Base-by-base conservation (phyloP, 768 basidiomycete species). In the Trametes sanguinea region DNA sequence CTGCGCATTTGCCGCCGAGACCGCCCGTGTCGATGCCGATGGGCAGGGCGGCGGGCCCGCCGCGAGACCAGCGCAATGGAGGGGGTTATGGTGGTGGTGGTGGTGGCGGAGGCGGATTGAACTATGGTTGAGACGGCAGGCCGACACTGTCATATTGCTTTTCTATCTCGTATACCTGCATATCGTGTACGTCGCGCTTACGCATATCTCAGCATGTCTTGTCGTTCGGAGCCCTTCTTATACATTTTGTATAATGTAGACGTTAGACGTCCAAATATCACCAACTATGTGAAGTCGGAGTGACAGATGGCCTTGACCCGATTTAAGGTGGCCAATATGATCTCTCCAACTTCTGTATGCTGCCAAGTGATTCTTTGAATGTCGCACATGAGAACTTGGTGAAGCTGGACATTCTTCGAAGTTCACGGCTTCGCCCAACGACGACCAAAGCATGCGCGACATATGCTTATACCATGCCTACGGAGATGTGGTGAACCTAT, bases 71-170 rank as follows among this genome's bases (percentile, higher is more conserved):
- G 42, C 63, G 63, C 11, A 61, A 63, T 16, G 33, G 56, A 35
- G 65, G 66, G 9, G 61, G 65, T 17, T 62, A 62, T n/a, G 54
- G 65, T 57, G 63, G 62, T 52, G 63, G 67, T 4, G 60, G 65
- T 8, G 66, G 64, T 6, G 71, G 66, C 40, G 60, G 65, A 7
- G 66, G 64, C 8, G 71, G 66, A 35, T 67, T 74, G 42, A 74
- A 74, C 63, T 74, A 74, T 51, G 73, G 72, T 56, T 74, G 60
- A 71, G 47, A 47, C 37, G 45, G 40, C 43, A 22, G 17, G 56
- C 13, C 10, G 7, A 5, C 29, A 51, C 57, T 51, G n/a, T 52
- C n/a, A 29, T 59, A 59, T 51, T 59, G 57, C 57, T 59, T 35
- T 59, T 40, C 42, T 22, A 59, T 59, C 50, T 45, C 33, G 43